Conservation (phyloP, 306 rosid species). For the Luffa acutangula region DNA sequence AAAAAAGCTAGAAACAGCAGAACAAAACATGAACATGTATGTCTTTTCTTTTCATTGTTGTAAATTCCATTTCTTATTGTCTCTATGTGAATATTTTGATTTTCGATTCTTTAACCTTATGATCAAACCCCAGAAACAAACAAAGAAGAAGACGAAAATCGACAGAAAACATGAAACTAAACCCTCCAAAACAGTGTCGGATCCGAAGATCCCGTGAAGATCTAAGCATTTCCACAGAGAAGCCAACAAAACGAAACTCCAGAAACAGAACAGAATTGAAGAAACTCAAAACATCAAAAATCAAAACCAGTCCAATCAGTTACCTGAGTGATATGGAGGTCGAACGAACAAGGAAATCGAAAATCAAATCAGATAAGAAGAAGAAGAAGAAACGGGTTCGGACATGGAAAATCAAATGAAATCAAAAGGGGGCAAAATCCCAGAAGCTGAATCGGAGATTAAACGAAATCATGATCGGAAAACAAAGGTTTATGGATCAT, state of each 20-base stretch:
- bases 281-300: not conserved
- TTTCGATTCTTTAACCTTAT: not conserved
- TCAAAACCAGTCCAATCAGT: not conserved
- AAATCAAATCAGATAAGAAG: not conserved
- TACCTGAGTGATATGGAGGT: not conserved
- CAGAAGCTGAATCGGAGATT: not conserved
- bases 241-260: not conserved
- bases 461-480: not conserved
- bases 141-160: not conserved
- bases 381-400: not conserved
- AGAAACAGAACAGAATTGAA: not conserved
- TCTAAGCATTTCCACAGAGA: not conserved
- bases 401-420: not conserved
- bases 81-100: not conserved
- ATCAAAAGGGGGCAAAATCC: not conserved
- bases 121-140: not conserved
- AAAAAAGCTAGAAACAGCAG: not conserved
- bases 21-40: not conserved
- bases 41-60: not conserved
- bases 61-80: not conserved
- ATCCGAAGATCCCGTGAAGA: conserved; percentile 6
- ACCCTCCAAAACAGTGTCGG: not conserved
- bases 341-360: not conserved
- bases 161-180: not conserved
- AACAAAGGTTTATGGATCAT: not conserved